Conservation (phyloP, 495 filamentous ascomycete genomes). For the Lichenothelia convexa region DNA sequence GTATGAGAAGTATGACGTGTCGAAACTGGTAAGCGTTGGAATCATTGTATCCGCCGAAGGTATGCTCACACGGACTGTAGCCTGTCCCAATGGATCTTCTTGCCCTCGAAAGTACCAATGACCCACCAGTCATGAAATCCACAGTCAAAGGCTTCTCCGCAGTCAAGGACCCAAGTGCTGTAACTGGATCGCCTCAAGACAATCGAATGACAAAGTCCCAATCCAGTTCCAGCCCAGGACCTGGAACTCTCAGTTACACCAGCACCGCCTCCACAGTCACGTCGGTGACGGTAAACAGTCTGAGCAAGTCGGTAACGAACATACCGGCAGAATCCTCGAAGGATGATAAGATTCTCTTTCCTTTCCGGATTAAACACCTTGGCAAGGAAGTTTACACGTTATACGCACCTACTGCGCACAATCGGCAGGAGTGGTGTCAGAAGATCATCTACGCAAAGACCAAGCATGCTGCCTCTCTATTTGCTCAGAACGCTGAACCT, state of each 20-base stretch:
- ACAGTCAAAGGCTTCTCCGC: slow-evolving; percentile 57
- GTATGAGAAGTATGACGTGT: slow-evolving; percentile 84
- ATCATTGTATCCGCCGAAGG: not conserved
- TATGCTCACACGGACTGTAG: slow-evolving; percentile 19
- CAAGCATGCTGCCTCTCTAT: slow-evolving; percentile 68
- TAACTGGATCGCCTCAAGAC: slow-evolving; percentile 24
- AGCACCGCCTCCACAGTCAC: slow-evolving; percentile 37
- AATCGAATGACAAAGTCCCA: slow-evolving; percentile 32
- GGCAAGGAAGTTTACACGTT: slow-evolving; percentile 77
- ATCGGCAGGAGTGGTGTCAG: slow-evolving; percentile 73
- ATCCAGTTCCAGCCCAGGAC: slow-evolving; percentile 30
- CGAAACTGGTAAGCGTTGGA: slow-evolving; percentile 47
- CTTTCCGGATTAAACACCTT: slow-evolving; percentile 94
- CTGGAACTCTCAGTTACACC: slow-evolving; percentile 43
- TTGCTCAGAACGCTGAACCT: slow-evolving; percentile 87
- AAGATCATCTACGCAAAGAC: slow-evolving; percentile 93
- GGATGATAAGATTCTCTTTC: slow-evolving; percentile 74
- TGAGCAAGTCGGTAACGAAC: slow-evolving; percentile 32
- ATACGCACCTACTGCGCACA: slow-evolving; percentile 56
- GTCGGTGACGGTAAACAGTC: slow-evolving; percentile 26
- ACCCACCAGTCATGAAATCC: slow-evolving; percentile 77
- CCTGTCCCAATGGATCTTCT: slow-evolving; percentile 96
- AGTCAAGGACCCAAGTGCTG: slow-evolving; percentile 37
- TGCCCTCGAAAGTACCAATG: slow-evolving; percentile 74
- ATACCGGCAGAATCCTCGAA: slow-evolving; percentile 38